Percentiles rank a stretch among this genome's conserved stretches.
These are phyloP conservation scores for Fusarium redolens DNA, from an alignment of 2,329 filamentous ascomycete species.

Conservation along the genomic window DNA sequence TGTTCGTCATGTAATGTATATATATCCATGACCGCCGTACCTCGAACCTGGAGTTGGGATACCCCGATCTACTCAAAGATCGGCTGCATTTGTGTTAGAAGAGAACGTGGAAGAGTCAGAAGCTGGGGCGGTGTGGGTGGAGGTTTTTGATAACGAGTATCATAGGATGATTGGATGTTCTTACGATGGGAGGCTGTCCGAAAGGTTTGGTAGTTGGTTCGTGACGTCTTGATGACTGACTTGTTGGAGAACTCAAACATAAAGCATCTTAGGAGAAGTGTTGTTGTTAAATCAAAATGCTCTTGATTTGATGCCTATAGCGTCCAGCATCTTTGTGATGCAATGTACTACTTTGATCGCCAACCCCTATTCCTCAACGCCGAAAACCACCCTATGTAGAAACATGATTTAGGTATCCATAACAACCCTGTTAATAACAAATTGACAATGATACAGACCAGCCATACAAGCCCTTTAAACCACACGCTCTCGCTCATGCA, in stretches of 20 bases:
- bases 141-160: background rate
- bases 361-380: conserved; percentile 13
- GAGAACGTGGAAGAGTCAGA: background rate
- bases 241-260: background rate
- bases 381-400: conserved; percentile 15
- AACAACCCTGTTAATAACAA: conserved; percentile 27
- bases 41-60: conserved; percentile 29
- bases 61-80: conserved; percentile 14
- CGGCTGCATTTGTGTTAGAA: background rate
- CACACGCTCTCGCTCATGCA: conserved; percentile 13
- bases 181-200: conserved; percentile 31
- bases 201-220: conserved; percentile 12
- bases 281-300: conserved; percentile 19
- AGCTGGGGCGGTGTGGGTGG: background rate
- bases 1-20: conserved; percentile 69
- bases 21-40: conserved; percentile 14
- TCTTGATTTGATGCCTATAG: conserved; percentile 25
- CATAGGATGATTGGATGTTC: conserved; percentile 5
- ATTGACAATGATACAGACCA: conserved; percentile 10
- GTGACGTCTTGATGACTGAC: conserved; percentile 2
- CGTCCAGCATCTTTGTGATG: conserved; percentile 4
- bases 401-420: conserved; percentile 29
- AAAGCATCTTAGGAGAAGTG: conserved; percentile 6
- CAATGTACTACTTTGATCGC: conserved; percentile 9
- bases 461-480: conserved; percentile 4